Evolutionary conservation across 164 flowering plant species (phyloP), one percentile per base, ranked within the genome.

Genomic region (Platanus orientalis): DNA sequence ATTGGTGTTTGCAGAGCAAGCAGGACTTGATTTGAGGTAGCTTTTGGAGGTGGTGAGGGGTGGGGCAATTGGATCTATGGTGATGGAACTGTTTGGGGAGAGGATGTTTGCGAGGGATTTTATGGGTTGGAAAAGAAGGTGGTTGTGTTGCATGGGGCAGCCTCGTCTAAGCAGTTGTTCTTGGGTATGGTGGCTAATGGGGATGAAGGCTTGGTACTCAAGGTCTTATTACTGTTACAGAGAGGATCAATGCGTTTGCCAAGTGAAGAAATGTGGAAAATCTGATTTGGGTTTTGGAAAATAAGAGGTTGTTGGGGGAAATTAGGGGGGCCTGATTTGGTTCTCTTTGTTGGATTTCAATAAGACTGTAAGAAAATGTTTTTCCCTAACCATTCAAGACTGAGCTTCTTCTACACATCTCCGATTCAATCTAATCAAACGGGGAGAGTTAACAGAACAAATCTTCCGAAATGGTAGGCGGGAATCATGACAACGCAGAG

Each of bases 51-150:
- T 87, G 0, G 72, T 87, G 40, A 69, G 69, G 28, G 80, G 79
- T 0, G 94, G 94, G 0, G 85, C 90, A 0, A 95, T 88, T 0
- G 88, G 96, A 40, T 83, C 90, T 1, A 84, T 65, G 86, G 88
- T 68, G 71, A 81, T 85, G 87, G 90, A 85, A 70, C 50, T 87
- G 71, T 87, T 83, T 55, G 96, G 93, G 57, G 75, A 66, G 70
- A 82, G 96, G 76, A 84, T 88, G 81, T 61, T 88, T 4, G 80
- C 54, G 80, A 88, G 36, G 36, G 36, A 4, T 9, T 32, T 26
- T 78, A 79, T 68, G 70, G 75, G 23, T 83, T 59, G 48, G 84
- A 72, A 30, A 82, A 58, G 4, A 68, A 70, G 32, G 74, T 63
- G 17, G 59, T 71, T 57, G 89, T 79, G 34, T 58, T 85, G 78